Conservation (phyloP, 2,329 filamentous ascomycete species). For the Colletotrichum sp. region DNA sequence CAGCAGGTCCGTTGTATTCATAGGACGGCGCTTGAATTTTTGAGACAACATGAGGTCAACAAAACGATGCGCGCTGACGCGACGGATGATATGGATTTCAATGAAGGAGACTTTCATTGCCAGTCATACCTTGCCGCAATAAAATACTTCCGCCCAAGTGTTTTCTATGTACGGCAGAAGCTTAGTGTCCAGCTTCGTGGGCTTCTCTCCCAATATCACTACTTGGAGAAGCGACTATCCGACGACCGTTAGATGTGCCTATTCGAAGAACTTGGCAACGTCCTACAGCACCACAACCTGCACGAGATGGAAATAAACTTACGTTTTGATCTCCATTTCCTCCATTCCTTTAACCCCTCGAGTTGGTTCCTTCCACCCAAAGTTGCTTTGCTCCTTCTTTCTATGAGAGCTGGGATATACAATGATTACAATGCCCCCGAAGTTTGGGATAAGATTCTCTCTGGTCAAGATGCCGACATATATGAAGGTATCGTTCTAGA, state of each 20-base stretch:
- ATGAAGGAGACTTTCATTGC: neutral
- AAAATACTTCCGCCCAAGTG: neutral
- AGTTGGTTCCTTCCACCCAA: neutral
- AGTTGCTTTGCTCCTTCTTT: neutral
- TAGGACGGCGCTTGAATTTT: neutral
- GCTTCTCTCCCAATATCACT: neutral
- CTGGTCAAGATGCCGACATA: neutral
- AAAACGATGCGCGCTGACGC: neutral
- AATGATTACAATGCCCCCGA: neutral
- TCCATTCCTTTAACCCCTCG: neutral
- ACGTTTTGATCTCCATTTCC: neutral
- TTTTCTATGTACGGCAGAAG: fast-evolving
- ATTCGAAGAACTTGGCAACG: neutral
- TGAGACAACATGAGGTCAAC: neutral
- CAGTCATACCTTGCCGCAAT: neutral
- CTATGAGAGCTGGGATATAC: neutral
- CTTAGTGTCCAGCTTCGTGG: neutral
- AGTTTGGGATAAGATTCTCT: neutral
- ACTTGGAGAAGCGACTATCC: neutral
- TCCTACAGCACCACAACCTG: neutral
- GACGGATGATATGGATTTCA: neutral
- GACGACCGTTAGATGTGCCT: neutral
- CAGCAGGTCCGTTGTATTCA: neutral
- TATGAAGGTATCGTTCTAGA: neutral
- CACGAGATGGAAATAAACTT: neutral